Base-by-base conservation (phyloP, 352 stramenopile genomes). In the Hyaloperonospora arabidopsidis region DNA sequence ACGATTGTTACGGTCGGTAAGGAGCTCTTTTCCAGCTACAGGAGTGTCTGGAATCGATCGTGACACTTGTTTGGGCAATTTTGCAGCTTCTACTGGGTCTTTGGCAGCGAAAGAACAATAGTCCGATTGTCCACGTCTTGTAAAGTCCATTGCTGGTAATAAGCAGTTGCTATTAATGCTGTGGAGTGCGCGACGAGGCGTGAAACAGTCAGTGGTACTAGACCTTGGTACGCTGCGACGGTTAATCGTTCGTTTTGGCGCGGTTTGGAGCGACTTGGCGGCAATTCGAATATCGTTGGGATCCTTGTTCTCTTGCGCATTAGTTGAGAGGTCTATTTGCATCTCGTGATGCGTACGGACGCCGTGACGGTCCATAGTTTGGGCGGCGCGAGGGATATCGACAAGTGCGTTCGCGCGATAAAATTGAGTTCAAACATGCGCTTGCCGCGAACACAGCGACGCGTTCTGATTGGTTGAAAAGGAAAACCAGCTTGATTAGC, bases 301-400 rank as follows among this genome's bases (percentile, higher is more conserved):
- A 7, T 71, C 63, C 49, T 61, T 25, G 28, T 78, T 79, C 57
- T 79, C 65, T 46, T 69, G 68, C n/a, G 59, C 55, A n/a, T 61
- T 28, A 17, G 36, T 38, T 47, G 38, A 52, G 41, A 5, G 1
- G 5, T 18, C 10, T 5, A n/a, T 1, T 12, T 40, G 14, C 12
- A 28, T 14, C 0, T 34, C 28, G n/a, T 25, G 54, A 49, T 32
- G 0, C 2, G 45, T 60, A 28, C 45, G 17, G 21, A 40, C 4
- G 1, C 25, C 43, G 56, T 41, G 44, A 41, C 2, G 52, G 34
- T 65, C 49, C 68, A 80, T 80, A 4, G 38, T 45, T 23, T 63
- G 44, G 46, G 17, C 1, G 14, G 17, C 32, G 50, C 45, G 8
- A n/a, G 45, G 52, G 51, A 61, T 49, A 58, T 34, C 66, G 59